Percentiles rank a stretch among this genome's conserved stretches.
These are phyloP conservation scores for Ogataea zsoltii DNA, from an alignment of 805 yeast species.

Conservation along the genomic window DNA sequence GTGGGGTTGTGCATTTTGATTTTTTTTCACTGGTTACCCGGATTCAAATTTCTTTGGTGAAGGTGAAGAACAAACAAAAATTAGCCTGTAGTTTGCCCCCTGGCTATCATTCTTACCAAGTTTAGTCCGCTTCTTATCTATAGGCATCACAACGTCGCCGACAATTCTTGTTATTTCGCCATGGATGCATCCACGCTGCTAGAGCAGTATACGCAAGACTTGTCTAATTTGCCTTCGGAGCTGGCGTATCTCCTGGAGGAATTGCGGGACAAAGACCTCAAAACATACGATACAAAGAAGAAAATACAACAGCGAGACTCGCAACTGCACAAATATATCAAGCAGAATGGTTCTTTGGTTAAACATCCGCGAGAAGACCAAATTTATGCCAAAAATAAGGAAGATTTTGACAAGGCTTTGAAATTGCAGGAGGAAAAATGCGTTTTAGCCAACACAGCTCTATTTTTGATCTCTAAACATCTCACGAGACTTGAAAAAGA, in stretches of 20 bases:
- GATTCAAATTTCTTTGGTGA: too few relatives aligned
- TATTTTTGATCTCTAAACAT: constrained; percentile 76
- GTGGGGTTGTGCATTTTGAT: too few relatives aligned
- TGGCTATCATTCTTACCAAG: too few relatives aligned
- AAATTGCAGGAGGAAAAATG: constrained; percentile 76
- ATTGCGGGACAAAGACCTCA: constrained; percentile 66
- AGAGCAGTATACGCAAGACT: constrained; percentile 60
- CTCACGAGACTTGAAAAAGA: constrained; percentile 71
- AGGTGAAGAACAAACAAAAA: too few relatives aligned
- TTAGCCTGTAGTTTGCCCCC: too few relatives aligned
- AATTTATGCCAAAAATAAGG: constrained; percentile 62
- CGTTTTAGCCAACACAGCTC: constrained; percentile 77
- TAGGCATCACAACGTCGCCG: too few relatives aligned
- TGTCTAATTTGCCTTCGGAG: constrained; percentile 87
- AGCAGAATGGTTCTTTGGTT: constrained; percentile 76
- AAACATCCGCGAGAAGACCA: constrained; percentile 81
- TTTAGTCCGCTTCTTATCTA: too few relatives aligned
- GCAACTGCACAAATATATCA: constrained; percentile 80
- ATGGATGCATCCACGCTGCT: constrained; percentile 92
- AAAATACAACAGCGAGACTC: constrained; percentile 70
- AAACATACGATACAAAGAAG: constrained; percentile 63
- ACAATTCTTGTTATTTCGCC: neutral
- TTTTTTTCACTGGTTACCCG: too few relatives aligned
- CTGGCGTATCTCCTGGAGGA: constrained; percentile 79
- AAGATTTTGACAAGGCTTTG: constrained; percentile 61